A percentile compares a stretch with the other conserved stretches of the same genome.
phyloP scores from a whole-genome alignment of 176 grass and related monocot species.

The Alopecurus myosuroides region DNA sequence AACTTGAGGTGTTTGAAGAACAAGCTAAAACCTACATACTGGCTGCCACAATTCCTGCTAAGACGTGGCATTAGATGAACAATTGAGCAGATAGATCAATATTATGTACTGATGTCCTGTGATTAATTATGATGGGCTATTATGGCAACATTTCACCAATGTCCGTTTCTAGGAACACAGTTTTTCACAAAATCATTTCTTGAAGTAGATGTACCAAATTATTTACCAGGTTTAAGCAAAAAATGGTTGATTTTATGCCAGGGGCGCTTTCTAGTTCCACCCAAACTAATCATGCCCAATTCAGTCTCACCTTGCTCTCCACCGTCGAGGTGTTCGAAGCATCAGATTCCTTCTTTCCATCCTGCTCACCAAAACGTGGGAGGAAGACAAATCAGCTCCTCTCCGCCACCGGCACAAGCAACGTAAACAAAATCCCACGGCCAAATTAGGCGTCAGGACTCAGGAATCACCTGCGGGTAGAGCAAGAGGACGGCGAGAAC shows the following conservation, averaged over 20 bases:
- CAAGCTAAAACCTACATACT: neutral
- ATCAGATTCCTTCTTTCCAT: slow-evolving; percentile 29
- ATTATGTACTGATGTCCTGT: neutral
- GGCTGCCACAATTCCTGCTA: neutral
- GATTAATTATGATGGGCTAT: neutral
- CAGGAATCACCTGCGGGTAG: slow-evolving; percentile 53
- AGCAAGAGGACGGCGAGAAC: slow-evolving; percentile 73
- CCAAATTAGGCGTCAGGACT: neutral
- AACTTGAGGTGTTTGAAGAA: neutral
- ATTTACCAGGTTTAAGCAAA: neutral
- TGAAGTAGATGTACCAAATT: neutral
- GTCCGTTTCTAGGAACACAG: neutral
- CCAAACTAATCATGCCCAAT: neutral
- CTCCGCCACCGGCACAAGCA: neutral
- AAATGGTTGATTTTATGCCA: neutral
- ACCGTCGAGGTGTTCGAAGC: neutral
- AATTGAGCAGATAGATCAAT: neutral
- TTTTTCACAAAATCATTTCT: neutral
- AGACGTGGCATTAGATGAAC: neutral
- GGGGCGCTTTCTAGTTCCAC: too few species aligned
- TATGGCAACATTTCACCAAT: neutral
- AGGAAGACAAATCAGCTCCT: neutral
- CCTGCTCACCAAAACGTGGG: neutral
- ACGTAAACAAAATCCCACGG: neutral
- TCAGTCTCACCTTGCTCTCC: slow-evolving; percentile 19